phyloP scores from a whole-genome alignment of 306 rosid species.

The peach (Prunus persica) region DNA sequence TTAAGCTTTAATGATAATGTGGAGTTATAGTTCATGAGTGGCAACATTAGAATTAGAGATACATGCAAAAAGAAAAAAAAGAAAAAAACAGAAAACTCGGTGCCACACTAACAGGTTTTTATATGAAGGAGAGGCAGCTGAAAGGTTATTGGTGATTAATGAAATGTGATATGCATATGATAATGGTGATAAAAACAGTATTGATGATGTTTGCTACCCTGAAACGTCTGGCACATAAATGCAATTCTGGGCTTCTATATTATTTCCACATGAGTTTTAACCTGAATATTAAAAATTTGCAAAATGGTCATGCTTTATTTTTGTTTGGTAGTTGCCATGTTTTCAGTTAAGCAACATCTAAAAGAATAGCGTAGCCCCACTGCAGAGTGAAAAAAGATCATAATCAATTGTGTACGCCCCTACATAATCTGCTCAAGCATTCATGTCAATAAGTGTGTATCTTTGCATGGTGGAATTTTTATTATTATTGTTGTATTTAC shows the following conservation, averaged over 20 bases:
- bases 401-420: not conserved
- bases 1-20: not conserved
- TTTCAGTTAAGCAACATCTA: not conserved
- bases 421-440: not conserved
- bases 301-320: not conserved
- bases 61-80: not conserved
- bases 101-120: not conserved
- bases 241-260: not conserved
- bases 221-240: not conserved
- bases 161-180: not conserved
- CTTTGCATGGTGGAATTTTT: constrained; percentile 2
- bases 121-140: not conserved
- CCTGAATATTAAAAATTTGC: not conserved
- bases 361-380: not conserved
- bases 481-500: constrained; percentile 12
- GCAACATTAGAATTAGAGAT: not conserved
- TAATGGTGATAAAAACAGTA: not conserved
- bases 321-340: not conserved
- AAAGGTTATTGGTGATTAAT: not conserved
- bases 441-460: not conserved
- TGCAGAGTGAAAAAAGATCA: not conserved
- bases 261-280: not conserved
- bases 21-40: not conserved
- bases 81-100: not conserved
- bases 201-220: not conserved